Evolutionary conservation across 805 yeast genomes (phyloP), one percentile per base, ranked within the genome.

Genomic region (Wilhelminamyces savonicus): DNA sequence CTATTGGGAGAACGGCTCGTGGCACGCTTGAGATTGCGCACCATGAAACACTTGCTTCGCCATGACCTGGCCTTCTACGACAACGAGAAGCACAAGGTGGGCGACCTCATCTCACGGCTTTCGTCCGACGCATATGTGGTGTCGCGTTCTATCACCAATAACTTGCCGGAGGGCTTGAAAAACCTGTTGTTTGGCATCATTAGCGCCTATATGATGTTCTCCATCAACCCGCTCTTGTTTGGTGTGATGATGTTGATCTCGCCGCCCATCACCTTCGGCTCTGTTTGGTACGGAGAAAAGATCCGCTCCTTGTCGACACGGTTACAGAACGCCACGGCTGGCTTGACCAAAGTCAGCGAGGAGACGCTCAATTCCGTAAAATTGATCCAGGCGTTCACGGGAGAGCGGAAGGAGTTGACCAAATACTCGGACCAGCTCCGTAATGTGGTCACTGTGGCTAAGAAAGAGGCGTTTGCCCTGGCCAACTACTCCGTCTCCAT

Each of bases 51-150:
- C 33, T 47, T 65, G 38, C 49, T 65, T 15, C 41, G 68, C 21
- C 69, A 65, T 37, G 71, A 65, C 35, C 35, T 66, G 1, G 53
- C 56, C 5, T 65, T 65, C 35, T 65, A 52, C 34, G 71, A 65
- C 36, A 45, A 47, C 26, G 71, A 64, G 15, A 64, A 62, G 39
- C 61, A 65, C 43, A 64, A 64, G 43, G 69, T 66, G 2, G 71
- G 71, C 12, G 71, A 65, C 37, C 56, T 65, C 39, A 61, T 65
- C 28, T 60, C 67, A 9, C 48, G 71, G 28, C 53, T 64, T 23
- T 59, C 67, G 5, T 58, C 66, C 37, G 71, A 65, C 42, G 71
- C 71, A 2, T 64, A 63, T 37, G 61, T 65, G n/a, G 71, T 65
- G 10, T 57, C 66, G 8, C 46, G 65, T 25, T 62, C 69, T 2